Conservation (phyloP, 306 rosid species). For the Sphenostylis stenocarpa region DNA sequence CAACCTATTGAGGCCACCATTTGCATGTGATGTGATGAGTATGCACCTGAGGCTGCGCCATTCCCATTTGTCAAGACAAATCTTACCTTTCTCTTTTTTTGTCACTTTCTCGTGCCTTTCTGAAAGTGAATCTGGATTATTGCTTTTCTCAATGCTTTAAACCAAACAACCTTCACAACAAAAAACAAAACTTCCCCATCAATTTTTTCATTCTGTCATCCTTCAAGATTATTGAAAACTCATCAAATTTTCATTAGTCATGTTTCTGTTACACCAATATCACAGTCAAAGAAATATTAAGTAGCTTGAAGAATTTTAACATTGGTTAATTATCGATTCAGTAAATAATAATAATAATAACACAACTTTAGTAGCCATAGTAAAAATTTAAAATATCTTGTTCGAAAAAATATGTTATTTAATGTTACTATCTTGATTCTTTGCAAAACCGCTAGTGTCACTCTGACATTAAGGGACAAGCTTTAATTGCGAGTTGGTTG, state of each 20-base stretch:
- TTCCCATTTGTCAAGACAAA: constrained; percentile 31
- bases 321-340: too few species aligned
- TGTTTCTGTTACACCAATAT: too few species aligned
- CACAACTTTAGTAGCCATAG: too few species aligned
- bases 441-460: neutral
- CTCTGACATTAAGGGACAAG: constrained; percentile 23
- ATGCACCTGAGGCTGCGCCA: constrained; percentile 13
- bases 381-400: neutral
- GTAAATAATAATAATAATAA: too few species aligned
- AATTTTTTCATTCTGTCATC: too few species aligned
- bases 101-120: constrained; percentile 6
- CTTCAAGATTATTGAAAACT: too few species aligned
- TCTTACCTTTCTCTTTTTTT: neutral
- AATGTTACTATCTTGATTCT: neutral
- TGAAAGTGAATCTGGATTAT: neutral
- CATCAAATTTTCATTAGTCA: too few species aligned
- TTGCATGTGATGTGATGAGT: constrained; percentile 12
- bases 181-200: neutral
- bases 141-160: neutral
- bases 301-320: too few species aligned
- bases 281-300: too few species aligned
- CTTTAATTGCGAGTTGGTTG: constrained; percentile 81
- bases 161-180: too few species aligned
- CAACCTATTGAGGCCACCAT: neutral
- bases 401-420: neutral